Base-by-base conservation (phyloP, 805 yeast species). In the Saitoella complicata region DNA sequence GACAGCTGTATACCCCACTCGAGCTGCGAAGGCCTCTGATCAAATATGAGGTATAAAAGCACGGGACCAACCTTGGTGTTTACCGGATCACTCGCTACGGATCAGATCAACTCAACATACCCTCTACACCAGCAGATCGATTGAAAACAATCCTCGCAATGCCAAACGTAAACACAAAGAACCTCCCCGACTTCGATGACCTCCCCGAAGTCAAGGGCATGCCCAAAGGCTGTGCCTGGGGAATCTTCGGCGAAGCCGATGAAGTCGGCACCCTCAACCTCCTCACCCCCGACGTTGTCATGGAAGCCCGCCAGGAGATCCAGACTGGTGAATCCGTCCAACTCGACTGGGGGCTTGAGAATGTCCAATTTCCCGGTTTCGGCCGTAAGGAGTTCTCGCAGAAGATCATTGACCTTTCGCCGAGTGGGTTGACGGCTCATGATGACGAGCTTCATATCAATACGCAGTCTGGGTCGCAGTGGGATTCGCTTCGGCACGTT, bases 401-500 rank as follows among this genome's bases (percentile, higher is more conserved):
- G 21, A 39, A 38, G 30, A 37, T 49, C 32, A 40, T 44, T 9
- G 36, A 32, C 31, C 13, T 21, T 5, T 35, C 37, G 29, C 31
- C 40, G 21, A 46, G 46, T 21, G 42, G 21, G 21, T 21, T 21
- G 21, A 21, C 21, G 44, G 33, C 43, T 37, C 47, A 53, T 48
- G 60, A 57, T 45, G 62, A 58, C 41, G 53, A 49, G 12, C 44
- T 52, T 31, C 39, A 34, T 11, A 50, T 57, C 49, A 58, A 58
- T 44, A 51, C 60, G 4, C 62, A 58, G 44, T 51, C 58, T 9
- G 51, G 58, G 21, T 46, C 53, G 10, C 62, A 58, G 44, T 58
- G 59, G 52, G 62, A 58, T 43, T 59, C 62, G 1, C 50, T 58
- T 38, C 46, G 60, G 13, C 62, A 58, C 43, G 50, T 51, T 39